phyloP scores from a whole-genome alignment of 306 rosid genomes.

The Astragalus membranaceus region DNA sequence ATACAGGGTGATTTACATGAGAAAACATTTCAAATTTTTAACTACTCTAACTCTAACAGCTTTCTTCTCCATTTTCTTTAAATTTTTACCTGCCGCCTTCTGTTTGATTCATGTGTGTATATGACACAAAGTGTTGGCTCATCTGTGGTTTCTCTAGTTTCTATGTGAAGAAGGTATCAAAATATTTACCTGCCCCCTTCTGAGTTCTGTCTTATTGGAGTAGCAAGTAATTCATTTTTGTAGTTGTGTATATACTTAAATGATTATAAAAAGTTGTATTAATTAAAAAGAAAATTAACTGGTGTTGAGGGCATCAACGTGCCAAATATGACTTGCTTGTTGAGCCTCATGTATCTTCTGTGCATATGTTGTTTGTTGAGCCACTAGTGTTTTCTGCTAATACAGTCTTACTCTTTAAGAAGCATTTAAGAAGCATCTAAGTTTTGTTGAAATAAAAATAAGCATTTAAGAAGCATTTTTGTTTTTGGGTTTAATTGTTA shows the following conservation, averaged over 20 bases:
- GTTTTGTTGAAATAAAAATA: too few species aligned
- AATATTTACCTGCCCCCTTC: not conserved
- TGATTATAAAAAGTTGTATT: too few species aligned
- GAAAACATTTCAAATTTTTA: not conserved
- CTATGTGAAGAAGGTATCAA: not conserved
- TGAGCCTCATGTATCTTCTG: not conserved
- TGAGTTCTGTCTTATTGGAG: too few species aligned
- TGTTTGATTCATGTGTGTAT: not conserved
- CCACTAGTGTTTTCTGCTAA: too few species aligned
- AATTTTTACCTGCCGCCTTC: not conserved
- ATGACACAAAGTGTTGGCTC: not conserved
- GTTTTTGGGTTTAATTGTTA: too few species aligned
- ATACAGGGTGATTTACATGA: not conserved
- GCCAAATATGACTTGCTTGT: not conserved
- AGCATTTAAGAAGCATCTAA: too few species aligned
- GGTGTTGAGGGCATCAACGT: not conserved
- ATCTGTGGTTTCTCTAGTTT: not conserved
- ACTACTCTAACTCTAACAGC: not conserved
- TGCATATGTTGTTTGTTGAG: too few species aligned
- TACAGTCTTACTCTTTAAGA: not conserved
- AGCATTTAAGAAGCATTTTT: too few species aligned
- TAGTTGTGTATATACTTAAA: too few species aligned
- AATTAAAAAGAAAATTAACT: too few species aligned
- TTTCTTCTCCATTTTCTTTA: not conserved
- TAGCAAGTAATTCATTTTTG: too few species aligned